These are phyloP conservation scores for Alternaria tenuissima DNA, from an alignment of 2,329 filamentous ascomycete species.

Conservation along the genomic window DNA sequence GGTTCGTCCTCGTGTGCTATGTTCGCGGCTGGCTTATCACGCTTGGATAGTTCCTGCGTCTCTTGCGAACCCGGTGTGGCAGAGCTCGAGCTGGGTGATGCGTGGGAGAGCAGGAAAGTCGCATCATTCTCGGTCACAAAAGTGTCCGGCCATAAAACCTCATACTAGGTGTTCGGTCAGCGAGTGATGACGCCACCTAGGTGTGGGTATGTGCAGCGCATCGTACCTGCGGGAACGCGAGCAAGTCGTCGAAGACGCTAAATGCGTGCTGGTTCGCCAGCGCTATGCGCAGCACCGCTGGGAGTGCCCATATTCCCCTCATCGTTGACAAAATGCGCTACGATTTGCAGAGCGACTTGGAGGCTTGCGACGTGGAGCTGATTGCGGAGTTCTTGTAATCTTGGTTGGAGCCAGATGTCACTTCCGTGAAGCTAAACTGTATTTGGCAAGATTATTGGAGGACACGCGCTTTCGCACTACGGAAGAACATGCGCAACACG, in stretches of 20 bases:
- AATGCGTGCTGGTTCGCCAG: slow-evolving; percentile 69
- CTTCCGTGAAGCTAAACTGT: slow-evolving; percentile 29
- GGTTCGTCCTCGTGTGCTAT: slow-evolving; percentile 26
- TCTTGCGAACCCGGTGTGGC: slow-evolving; percentile 42
- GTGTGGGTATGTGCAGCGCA: slow-evolving; percentile 1
- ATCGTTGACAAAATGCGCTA: slow-evolving; percentile 25
- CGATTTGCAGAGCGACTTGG: slow-evolving; percentile 6
- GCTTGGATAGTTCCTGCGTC: slow-evolving; percentile 48
- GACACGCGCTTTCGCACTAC: not conserved
- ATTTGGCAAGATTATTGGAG: slow-evolving; percentile 15
- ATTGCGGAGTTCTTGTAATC: slow-evolving; percentile 19
- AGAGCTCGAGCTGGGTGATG: slow-evolving; percentile 38
- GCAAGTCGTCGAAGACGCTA: slow-evolving; percentile 86
- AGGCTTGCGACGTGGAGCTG: slow-evolving; percentile 20
- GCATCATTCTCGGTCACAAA: slow-evolving; percentile 77
- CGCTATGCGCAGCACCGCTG: slow-evolving; percentile 57
- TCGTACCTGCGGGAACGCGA: slow-evolving; percentile 84
- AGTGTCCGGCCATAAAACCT: slow-evolving; percentile 76
- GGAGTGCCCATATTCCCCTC: slow-evolving; percentile 59
- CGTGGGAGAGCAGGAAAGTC: slow-evolving; percentile 61
- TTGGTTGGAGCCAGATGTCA: slow-evolving; percentile 45
- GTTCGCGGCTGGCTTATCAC: slow-evolving; percentile 29
- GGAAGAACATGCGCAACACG: too few species aligned
- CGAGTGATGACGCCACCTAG: not conserved
- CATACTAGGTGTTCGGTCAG: slow-evolving; percentile 66